These are phyloP conservation scores for Ramaria sp. DNA, from an alignment of 768 basidiomycete species.

Conservation along the genomic window DNA sequence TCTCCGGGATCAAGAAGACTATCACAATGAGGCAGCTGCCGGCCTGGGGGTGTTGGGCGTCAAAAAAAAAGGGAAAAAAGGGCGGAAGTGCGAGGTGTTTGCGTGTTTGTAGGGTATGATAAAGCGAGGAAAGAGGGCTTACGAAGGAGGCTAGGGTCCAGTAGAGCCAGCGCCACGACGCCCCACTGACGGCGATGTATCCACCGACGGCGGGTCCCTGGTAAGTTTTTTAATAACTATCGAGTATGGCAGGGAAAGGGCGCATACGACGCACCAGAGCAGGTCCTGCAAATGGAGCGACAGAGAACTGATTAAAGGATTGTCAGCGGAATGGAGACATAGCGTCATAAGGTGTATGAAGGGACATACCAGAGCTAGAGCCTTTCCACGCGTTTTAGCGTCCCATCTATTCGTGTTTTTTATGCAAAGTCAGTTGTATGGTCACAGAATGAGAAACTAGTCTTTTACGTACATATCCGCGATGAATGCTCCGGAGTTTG, in stretches of 20 bases:
- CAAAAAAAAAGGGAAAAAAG: too few species aligned
- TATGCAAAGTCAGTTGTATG: too few species aligned
- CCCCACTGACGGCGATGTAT: conserved; percentile 20
- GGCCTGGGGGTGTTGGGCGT: conserved; percentile 25
- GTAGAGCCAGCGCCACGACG: conserved; percentile 53
- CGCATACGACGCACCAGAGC: conserved; percentile 10
- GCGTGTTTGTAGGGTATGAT: too few species aligned
- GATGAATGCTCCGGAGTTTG: conserved; percentile 27
- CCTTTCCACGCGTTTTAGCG: conserved; percentile 23
- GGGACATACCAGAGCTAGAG: conserved; percentile 16
- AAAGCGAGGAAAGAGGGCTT: too few species aligned
- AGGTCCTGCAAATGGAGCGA: conserved; percentile 27
- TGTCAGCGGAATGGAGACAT: not conserved
- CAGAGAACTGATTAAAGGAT: conserved; percentile 13
- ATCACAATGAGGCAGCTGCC: conserved; percentile 34
- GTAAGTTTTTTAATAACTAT: not conserved
- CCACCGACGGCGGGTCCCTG: conserved; percentile 25
- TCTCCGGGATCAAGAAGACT: conserved; percentile 46
- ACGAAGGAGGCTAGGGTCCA: conserved; percentile 55
- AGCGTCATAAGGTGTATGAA: not conserved
- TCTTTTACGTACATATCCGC: conserved; percentile 22
- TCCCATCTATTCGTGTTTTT: conserved; percentile 20
- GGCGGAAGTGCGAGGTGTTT: too few species aligned
- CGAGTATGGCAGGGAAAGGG: not conserved
- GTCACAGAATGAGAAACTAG: too few species aligned